Percentiles rank a stretch among this genome's conserved stretches.
Evolutionary conservation across 2,329 filamentous ascomycete species (phyloP).

Genomic region (Ilyonectria sp.): DNA sequence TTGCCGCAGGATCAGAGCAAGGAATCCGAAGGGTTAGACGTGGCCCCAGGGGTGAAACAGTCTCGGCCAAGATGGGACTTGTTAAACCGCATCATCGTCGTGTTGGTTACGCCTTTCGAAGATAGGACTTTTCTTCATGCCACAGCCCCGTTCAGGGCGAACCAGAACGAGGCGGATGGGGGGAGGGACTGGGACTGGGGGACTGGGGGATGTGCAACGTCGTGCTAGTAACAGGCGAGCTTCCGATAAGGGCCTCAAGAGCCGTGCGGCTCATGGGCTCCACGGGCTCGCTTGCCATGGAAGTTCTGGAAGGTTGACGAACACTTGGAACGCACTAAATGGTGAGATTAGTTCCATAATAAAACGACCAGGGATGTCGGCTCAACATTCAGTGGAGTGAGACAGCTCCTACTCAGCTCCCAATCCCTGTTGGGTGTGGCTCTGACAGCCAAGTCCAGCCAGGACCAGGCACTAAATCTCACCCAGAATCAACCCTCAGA

Average conservation of each 20-base stretch:
- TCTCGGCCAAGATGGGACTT: constrained; percentile 38
- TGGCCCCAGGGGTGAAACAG: constrained; percentile 43
- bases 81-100: constrained; percentile 29
- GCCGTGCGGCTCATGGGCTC: constrained; percentile 46
- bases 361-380: constrained; percentile 40
- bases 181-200: not conserved
- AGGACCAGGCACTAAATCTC: constrained; percentile 37
- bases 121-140: constrained; percentile 32
- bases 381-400: constrained; percentile 48
- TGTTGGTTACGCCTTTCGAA: constrained; percentile 25
- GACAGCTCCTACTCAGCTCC: constrained; percentile 31
- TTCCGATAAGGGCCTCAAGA: constrained; percentile 39
- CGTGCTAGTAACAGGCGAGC: constrained; percentile 27
- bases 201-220: constrained; percentile 9
- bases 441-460: constrained; percentile 37
- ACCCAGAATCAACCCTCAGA: constrained; percentile 35
- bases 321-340: constrained; percentile 49
- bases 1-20: constrained; percentile 39
- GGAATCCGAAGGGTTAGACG: constrained; percentile 29
- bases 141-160: constrained; percentile 37
- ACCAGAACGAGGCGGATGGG: constrained; percentile 36
- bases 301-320: constrained; percentile 49
- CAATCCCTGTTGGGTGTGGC: constrained; percentile 34
- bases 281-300: constrained; percentile 43
- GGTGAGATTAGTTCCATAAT: constrained; percentile 49